A percentile compares a stretch with the other conserved stretches of the same genome.
Conservation (phyloP, 1,139 yeast species). For the Hemisphaericaspora xylofermentans region DNA sequence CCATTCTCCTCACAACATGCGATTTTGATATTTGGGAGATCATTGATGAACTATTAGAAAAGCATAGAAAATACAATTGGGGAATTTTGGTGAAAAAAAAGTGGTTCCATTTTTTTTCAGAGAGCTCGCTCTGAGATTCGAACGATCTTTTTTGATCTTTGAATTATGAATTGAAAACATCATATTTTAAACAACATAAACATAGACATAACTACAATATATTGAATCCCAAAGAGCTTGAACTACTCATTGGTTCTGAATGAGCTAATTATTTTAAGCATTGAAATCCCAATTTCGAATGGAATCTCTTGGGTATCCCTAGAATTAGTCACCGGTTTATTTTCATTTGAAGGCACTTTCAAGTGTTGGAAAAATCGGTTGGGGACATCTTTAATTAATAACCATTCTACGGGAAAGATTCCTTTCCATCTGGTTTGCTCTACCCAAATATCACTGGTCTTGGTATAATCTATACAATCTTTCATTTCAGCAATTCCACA, state of each 20-base stretch:
- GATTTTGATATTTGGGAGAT: background rate
- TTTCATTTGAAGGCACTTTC: constrained; percentile 43
- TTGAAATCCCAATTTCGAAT: constrained; percentile 43
- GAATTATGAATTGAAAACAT: background rate
- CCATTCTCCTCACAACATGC: background rate
- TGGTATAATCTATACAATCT: constrained; percentile 34
- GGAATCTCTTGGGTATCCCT: constrained; percentile 60
- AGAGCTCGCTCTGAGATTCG: background rate
- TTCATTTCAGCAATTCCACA: constrained; percentile 65
- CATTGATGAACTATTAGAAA: background rate
- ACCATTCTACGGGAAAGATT: constrained; percentile 54
- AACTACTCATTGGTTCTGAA: constrained; percentile 19
- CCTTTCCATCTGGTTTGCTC: constrained; percentile 52
- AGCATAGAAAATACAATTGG: background rate
- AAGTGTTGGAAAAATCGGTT: constrained; percentile 47
- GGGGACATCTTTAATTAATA: constrained; percentile 49
- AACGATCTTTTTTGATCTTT: background rate
- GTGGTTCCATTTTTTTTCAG: constrained; percentile 1
- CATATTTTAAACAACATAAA: no score
- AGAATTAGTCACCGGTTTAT: constrained; percentile 56
- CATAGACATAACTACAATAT: background rate
- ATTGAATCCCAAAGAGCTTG: background rate
- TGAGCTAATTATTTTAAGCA: constrained; percentile 44
- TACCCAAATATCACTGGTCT: constrained; percentile 46
- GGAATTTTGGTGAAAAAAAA: no score